Evolutionary conservation across 169 alveolate genomes (phyloP).

Genomic region (Toxoplasma gondii): DNA sequence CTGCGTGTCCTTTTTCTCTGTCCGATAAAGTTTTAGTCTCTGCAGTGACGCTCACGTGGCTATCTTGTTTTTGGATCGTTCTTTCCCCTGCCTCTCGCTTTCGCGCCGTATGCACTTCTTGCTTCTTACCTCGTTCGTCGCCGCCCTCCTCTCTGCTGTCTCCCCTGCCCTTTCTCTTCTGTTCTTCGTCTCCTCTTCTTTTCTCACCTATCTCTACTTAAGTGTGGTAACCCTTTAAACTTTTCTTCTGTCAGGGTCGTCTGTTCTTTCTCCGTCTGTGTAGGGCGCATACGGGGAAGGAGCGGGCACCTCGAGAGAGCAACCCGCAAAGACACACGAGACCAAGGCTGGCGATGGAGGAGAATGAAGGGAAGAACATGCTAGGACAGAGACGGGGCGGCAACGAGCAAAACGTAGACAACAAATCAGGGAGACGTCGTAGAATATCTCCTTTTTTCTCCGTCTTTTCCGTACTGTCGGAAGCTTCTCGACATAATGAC

Average conservation of each 20-base stretch:
- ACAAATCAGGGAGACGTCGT: too few relatives aligned
- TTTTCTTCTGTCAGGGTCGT: too few relatives aligned
- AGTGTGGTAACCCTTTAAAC: too few relatives aligned
- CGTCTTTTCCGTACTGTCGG: too few relatives aligned
- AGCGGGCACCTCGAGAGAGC: background rate
- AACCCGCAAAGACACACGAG: background rate
- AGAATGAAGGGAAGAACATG: background rate
- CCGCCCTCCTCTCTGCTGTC: background rate
- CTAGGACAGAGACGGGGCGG: background rate
- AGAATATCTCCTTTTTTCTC: too few relatives aligned
- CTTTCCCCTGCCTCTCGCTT: background rate
- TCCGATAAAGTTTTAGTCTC: too few relatives aligned
- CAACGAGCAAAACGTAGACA: too few relatives aligned
- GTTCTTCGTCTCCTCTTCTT: background rate
- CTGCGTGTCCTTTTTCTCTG: too few relatives aligned
- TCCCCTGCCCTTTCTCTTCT: background rate
- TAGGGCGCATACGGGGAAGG: background rate
- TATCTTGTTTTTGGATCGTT: too few relatives aligned
- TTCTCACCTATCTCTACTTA: too few relatives aligned
- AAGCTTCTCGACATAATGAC: too few relatives aligned
- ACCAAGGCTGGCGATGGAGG: background rate
- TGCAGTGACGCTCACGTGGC: too few relatives aligned
- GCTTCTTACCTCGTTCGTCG: background rate
- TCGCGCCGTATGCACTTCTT: background rate
- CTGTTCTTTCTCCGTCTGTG: background rate